Base-by-base conservation (phyloP, 208 protist genomes). In the Polymyxa betae region DNA sequence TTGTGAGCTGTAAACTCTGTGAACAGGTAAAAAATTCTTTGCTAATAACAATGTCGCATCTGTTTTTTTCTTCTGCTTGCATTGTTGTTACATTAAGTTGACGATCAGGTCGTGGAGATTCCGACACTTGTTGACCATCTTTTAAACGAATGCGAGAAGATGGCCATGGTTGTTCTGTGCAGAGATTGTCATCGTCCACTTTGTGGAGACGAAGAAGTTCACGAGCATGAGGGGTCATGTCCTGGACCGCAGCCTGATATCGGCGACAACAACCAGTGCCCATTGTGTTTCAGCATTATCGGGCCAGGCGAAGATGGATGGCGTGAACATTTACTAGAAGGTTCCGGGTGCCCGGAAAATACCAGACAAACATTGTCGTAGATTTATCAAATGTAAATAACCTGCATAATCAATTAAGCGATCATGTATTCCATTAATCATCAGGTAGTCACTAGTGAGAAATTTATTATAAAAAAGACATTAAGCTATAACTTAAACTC, bases 401-500 rank as follows among this genome's bases (percentile, higher is more conserved):
- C n/a, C n/a, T n/a, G n/a, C n/a, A n/a, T n/a, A n/a, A n/a, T n/a
- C n/a, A n/a, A n/a, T n/a, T n/a, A n/a, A n/a, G n/a, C n/a, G n/a
- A n/a, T n/a, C n/a, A n/a, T n/a, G n/a, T n/a, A n/a, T n/a, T n/a
- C n/a, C n/a, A n/a, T n/a, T n/a, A n/a, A n/a, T n/a, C n/a, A n/a
- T n/a, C n/a, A n/a, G n/a, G n/a, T n/a, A n/a, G n/a, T n/a, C n/a
- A n/a, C n/a, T n/a, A n/a, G n/a, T n/a, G n/a, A n/a, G n/a, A n/a
- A n/a, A n/a, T n/a, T n/a, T n/a, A n/a, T n/a, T n/a, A n/a, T n/a
- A n/a, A n/a, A n/a, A n/a, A n/a, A n/a, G n/a, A n/a, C n/a, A n/a
- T n/a, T n/a, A n/a, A n/a, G n/a, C n/a, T n/a, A n/a, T n/a, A n/a
- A 66, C 44, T 45, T 91, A 88, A 43, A 96, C 94, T 10, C 94